Percentiles rank a stretch among this genome's conserved stretches.
These are phyloP conservation scores for Solanum okadae DNA, from an alignment of 257 asterid species.

Conservation along the genomic window DNA sequence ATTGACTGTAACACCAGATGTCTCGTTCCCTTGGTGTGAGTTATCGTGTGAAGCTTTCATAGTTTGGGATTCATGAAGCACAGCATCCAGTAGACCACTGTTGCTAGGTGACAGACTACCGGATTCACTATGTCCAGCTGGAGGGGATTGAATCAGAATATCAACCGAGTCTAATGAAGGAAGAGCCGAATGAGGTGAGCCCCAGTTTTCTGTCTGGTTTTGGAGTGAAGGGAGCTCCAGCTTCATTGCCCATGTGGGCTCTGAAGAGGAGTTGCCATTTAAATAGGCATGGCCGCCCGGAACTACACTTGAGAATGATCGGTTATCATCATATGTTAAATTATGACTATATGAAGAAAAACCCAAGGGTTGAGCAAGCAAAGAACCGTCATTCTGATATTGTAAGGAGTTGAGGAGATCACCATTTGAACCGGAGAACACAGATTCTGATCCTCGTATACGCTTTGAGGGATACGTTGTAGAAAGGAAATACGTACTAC, in stretches of 20 bases:
- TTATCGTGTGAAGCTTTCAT: slow-evolving; percentile 18
- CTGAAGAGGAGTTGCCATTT: slow-evolving; percentile 32
- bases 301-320: slow-evolving; percentile 13
- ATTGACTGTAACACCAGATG: slow-evolving; percentile 9
- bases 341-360: slow-evolving; percentile 20
- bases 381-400: slow-evolving; percentile 21
- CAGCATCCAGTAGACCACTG: slow-evolving; percentile 52
- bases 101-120: slow-evolving; percentile 26
- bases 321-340: slow-evolving; percentile 10
- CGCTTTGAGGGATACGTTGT: slow-evolving; percentile 36
- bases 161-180: slow-evolving; percentile 35
- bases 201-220: slow-evolving; percentile 34
- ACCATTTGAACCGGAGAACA: slow-evolving; percentile 9
- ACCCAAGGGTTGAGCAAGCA: slow-evolving; percentile 16
- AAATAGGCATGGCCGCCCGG: slow-evolving; percentile 31
- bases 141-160: slow-evolving; percentile 29
- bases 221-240: slow-evolving; percentile 84
- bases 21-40: slow-evolving; percentile 2
- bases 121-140: slow-evolving; percentile 21
- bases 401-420: slow-evolving; percentile 15
- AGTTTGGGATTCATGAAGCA: slow-evolving; percentile 32
- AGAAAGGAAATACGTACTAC: slow-evolving; percentile 7
- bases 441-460: slow-evolving; percentile 23
- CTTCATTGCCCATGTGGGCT: slow-evolving; percentile 37
- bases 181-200: slow-evolving; percentile 38